Base-by-base conservation (phyloP, 2,329 filamentous ascomycete species). In the Diaporthe citriasiana region DNA sequence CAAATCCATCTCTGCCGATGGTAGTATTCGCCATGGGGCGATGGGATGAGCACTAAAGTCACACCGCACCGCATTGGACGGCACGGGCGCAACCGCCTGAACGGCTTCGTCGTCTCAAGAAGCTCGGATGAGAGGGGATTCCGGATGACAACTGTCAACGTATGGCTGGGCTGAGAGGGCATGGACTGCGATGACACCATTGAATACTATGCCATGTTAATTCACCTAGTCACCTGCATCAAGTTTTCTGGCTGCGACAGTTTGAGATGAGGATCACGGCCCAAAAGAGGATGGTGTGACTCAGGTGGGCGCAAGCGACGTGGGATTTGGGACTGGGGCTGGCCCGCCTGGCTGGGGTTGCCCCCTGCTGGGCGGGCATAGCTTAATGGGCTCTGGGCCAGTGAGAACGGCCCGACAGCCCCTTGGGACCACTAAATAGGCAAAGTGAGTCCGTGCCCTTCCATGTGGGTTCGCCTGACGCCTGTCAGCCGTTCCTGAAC, bases 191-290 rank as follows among this genome's bases (percentile, higher is more conserved):
- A 68, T 66, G 57, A 42, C 71, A 65, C 53, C 59, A 56, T 71
- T 63, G 73, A 50, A 59, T 35, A 77, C 76, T 76, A 78, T 77
- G 77, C 77, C 76, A 69, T 77, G 33, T 68, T 68, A 15, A 53
- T 30, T 22, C 22, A 71, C 73, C 53, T 69, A 59, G 66, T 55
- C 68, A 69, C 45, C 53, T 78, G 77, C 77, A 66, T 75, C 77
- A 77, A 65, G 59, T 76, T 66, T 66, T 38, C 71, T 70, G 76
- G 71, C 77, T 79, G 78, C 74, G 76, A 79, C 78, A 68, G 74
- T 74, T 76, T 76, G 72, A 72, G 77, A 76, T 76, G 77, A 60
- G 72, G 77, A 78, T 77, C 75, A 60, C 53, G 71, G 55, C 74
- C 59, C 35, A 38, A 59, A 68, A 22, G 30, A 55, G 71, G 47